phyloP scores from a whole-genome alignment of 257 asterid species.

The Fraxinus anomala region DNA sequence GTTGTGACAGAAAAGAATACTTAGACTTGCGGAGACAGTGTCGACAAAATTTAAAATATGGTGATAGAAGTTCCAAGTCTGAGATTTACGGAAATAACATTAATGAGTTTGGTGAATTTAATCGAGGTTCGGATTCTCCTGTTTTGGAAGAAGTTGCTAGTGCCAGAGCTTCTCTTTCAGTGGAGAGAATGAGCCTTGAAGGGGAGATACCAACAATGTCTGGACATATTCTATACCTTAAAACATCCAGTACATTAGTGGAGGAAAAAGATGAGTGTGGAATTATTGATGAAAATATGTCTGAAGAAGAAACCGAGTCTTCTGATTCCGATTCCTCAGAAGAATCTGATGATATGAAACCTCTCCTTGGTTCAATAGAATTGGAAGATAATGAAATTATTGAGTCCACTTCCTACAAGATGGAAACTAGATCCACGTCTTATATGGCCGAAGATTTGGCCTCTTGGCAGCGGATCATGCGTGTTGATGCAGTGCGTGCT shows the following conservation, averaged over 20 bases:
- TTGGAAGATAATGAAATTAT: conserved; percentile 35
- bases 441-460: conserved; percentile 60
- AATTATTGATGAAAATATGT: conserved; percentile 38
- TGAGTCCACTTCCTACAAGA: conserved; percentile 35
- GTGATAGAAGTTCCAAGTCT: conserved; percentile 45
- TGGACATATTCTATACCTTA: conserved; percentile 6
- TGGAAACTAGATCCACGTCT: conserved; percentile 36
- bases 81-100: conserved; percentile 47
- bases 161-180: conserved; percentile 44
- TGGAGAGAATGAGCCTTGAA: conserved; percentile 35
- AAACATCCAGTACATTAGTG: conserved; percentile 32
- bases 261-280: conserved; percentile 47
- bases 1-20: conserved; percentile 62
- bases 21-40: conserved; percentile 64
- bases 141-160: conserved; percentile 51
- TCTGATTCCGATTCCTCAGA: conserved; percentile 64
- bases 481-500: conserved; percentile 84
- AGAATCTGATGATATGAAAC: conserved; percentile 53
- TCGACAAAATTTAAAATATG: conserved; percentile 49
- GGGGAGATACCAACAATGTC: conserved; percentile 26
- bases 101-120: conserved; percentile 47
- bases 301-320: conserved; percentile 57
- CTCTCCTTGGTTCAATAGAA: conserved; percentile 47
- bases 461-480: conserved; percentile 88
- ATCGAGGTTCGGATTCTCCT: conserved; percentile 51